Evolutionary conservation across 345 rosid genomes (phyloP), one percentile per base, ranked within the genome.

Genomic region (Ceriops decandra): DNA sequence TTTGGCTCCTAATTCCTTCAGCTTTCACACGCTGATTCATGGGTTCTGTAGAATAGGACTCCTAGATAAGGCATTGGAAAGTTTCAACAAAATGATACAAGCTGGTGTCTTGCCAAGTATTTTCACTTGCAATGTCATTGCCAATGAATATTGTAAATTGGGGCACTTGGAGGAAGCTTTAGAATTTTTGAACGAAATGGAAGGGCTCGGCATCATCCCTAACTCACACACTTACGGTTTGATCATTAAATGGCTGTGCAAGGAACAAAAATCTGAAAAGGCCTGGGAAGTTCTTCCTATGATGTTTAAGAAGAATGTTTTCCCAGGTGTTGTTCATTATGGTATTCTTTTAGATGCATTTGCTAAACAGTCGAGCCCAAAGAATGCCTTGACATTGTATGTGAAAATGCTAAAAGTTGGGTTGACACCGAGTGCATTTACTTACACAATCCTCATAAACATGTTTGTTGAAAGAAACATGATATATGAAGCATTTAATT

Each of bases 241-340:
- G 59, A 28, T 82, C 51, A 80, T 85, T 33, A 80, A 79, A 52
- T 65, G 79, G 68, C 67, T 87, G 7, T 87, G 83, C 70, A 57
- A 68, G 62, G 69, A 77, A 58, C 49, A 67, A 56, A 67, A 61
- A 54, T 60, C 70, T 1, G 79, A 75, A 53, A 85, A 81, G 31
- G 85, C 84, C 66, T 74, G 63, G 76, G 82, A 78, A 73, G 71
- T 83, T 71, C 74, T 87, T 66, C 82, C 88, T 59, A 42, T 68
- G 61, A 80, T 87, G 91, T 70, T 85, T 46, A 83, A 83, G 86
- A 80, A 77, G 68, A 72, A 80, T 70, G 71, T 76, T 54, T 57
- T 76, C 67, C 84, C 81, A 2, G 38, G 63, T 31, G 73, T 63
- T 74, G 72, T 71, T 57, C 81, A 80, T 71, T 82, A 63, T 59